A percentile compares a stretch with the other conserved stretches of the same genome.
These are phyloP conservation scores for Pythium rhizo-oryzae DNA, from an alignment of 352 stramenopile genomes.

Conservation along the genomic window DNA sequence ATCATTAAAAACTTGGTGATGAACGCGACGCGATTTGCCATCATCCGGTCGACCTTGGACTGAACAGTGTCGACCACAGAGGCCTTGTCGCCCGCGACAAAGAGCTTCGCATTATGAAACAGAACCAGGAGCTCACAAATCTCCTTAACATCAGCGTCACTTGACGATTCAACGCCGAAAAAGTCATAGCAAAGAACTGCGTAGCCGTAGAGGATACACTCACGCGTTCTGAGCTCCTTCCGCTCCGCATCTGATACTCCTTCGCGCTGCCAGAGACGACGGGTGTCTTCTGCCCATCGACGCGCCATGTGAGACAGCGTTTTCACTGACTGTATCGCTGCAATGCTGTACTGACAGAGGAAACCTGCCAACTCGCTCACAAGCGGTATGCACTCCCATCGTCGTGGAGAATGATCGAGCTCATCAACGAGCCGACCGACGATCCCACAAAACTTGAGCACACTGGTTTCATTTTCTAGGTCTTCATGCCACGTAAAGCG, in stretches of 20 bases:
- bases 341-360: slow-evolving; percentile 27
- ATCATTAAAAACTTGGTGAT: slow-evolving; percentile 13
- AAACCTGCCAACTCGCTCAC: slow-evolving; percentile 40
- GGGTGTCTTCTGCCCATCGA: slow-evolving; percentile 28
- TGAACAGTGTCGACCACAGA: slow-evolving; percentile 19
- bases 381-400: slow-evolving; percentile 31
- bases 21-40: slow-evolving; percentile 28
- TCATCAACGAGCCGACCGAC: slow-evolving; percentile 22
- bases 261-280: slow-evolving; percentile 1
- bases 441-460: slow-evolving; percentile 24
- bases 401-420: slow-evolving; percentile 10
- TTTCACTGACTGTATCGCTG: slow-evolving; percentile 23
- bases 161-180: slow-evolving; percentile 17
- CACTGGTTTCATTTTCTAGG: neutral
- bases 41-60: slow-evolving; percentile 33
- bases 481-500: neutral
- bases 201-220: slow-evolving; percentile 48
- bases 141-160: neutral
- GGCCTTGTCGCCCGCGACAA: slow-evolving; percentile 2
- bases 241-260: slow-evolving; percentile 15
- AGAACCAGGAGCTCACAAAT: slow-evolving; percentile 49
- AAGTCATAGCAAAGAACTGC: slow-evolving; percentile 33
- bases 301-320: slow-evolving; percentile 34
- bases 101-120: slow-evolving; percentile 39
- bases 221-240: slow-evolving; percentile 34